Evolutionary conservation across 1,284 basidiomycete genomes (phyloP), one percentile per base, ranked within the genome.

Genomic region (Malassezia obtusa): DNA sequence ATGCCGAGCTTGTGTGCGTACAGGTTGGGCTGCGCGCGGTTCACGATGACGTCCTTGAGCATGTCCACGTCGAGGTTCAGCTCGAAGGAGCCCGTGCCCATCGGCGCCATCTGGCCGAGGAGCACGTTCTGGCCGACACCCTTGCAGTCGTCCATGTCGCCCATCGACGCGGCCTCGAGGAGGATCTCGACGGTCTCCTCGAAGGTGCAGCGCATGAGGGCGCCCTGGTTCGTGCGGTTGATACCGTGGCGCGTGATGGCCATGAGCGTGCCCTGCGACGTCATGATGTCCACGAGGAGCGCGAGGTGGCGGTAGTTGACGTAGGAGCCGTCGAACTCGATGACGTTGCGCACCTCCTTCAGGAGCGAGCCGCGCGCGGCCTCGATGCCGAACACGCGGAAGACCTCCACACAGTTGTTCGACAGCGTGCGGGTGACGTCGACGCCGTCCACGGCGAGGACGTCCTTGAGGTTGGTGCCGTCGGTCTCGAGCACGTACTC

Each of bases 201-300:
- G 80, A 98, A 98, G 3, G 94, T 96, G 77, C 90, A 96, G 44
- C 94, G 81, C 85, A 98, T 96, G 49, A 98, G 80, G 1, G 94
- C 92, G 45, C 71, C 71, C 49, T 71, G 68, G 58, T 65, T 70
- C 26, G 92, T 87, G 50, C 92, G 84, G 77, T 98, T 98, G 77
- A 99, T 99, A 76, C 94, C 94, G 72, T 98, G 94, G 45, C 94
- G 89, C 44, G 94, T 98, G 76, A 99, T 98, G 11, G 92, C 89
- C 92, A 98, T 98, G 59, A 98, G 80, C 9, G 82, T 77, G 35
- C 94, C 94, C 53, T 89, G 87, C 68, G 92, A 89, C 12, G 92
- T 98, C 94, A 99, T 99, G 47, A 99, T 80, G 75, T 99, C 94
- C 75, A 89, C 92, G 22, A 99, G 82, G 17, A 99, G 79, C 1